A percentile compares a stretch with the other conserved stretches of the same genome.
These are phyloP conservation scores for Penicillium egyptiacum DNA, from an alignment of 495 filamentous ascomycete genomes.

Conservation along the genomic window DNA sequence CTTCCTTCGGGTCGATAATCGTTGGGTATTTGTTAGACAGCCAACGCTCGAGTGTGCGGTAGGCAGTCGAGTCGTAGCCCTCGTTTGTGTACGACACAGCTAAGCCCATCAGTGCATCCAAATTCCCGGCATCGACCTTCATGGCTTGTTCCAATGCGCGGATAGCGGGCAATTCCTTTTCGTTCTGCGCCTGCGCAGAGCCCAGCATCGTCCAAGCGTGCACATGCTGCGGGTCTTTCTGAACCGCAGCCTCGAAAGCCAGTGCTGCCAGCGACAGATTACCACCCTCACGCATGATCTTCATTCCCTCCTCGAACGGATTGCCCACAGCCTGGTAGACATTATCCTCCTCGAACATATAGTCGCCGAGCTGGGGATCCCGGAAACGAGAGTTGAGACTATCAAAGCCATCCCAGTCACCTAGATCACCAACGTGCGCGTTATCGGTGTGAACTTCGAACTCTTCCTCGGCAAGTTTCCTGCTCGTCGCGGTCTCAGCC, in stretches of 20 bases:
- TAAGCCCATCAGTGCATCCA: conserved; percentile 88
- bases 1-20: conserved; percentile 64
- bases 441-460: conserved; percentile 52
- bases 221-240: conserved; percentile 81
- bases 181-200: conserved; percentile 91
- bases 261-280: conserved; percentile 92
- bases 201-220: conserved; percentile 93
- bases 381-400: conserved; percentile 57
- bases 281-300: conserved; percentile 87
- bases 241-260: conserved; percentile 95
- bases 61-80: conserved; percentile 94
- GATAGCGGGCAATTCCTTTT: conserved; percentile 97
- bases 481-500: conserved; percentile 72
- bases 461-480: conserved; percentile 67
- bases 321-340: conserved; percentile 72
- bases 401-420: conserved; percentile 72
- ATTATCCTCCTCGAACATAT: conserved; percentile 94
- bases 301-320: conserved; percentile 86
- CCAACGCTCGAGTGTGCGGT: conserved; percentile 96
- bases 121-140: conserved; percentile 80
- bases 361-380: conserved; percentile 79
- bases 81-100: conserved; percentile 99
- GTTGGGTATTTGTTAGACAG: conserved; percentile 86
- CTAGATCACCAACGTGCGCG: conserved; percentile 65
- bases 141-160: conserved; percentile 92